Percentiles rank a stretch among this genome's conserved stretches.
phyloP scores from a whole-genome alignment of 1,139 yeast genomes.

The Protomyces arabidopsidicola region DNA sequence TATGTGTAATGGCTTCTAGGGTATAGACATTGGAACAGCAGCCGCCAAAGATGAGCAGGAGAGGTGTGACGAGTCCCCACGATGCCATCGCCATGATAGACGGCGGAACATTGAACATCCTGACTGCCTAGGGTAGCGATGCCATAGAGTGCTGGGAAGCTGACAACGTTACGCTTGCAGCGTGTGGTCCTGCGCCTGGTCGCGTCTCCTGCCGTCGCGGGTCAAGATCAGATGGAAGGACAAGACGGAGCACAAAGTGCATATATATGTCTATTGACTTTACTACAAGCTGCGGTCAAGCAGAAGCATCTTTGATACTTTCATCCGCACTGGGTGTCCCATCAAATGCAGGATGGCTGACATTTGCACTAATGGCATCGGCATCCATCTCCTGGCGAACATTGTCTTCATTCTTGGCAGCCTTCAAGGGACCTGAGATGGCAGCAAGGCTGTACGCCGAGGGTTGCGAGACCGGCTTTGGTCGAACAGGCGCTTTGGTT shows the following conservation, averaged over 20 bases:
- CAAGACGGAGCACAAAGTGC: too few species aligned
- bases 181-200: too few species aligned
- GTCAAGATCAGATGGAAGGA: too few species aligned
- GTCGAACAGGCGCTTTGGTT: not conserved
- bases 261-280: too few species aligned
- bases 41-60: slow-evolving; percentile 56
- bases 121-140: not conserved
- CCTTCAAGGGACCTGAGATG: slow-evolving; percentile 13
- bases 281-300: too few species aligned
- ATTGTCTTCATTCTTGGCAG: slow-evolving; percentile 12
- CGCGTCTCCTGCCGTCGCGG: too few species aligned
- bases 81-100: slow-evolving; percentile 36
- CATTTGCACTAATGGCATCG: not conserved
- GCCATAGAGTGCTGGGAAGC: not conserved
- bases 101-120: slow-evolving; percentile 24
- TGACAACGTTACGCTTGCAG: too few species aligned
- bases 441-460: not conserved
- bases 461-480: not conserved
- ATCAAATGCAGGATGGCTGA: slow-evolving; percentile 8
- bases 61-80: slow-evolving; percentile 5
- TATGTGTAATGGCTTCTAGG: slow-evolving; percentile 51
- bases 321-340: too few species aligned
- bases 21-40: slow-evolving; percentile 68
- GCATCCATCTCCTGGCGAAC: not conserved
- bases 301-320: too few species aligned